A percentile compares a stretch with the other conserved stretches of the same genome.
Conservation (phyloP, 371 early-diverging fungal species). For the Thermomucor indicae-seudaticae region DNA sequence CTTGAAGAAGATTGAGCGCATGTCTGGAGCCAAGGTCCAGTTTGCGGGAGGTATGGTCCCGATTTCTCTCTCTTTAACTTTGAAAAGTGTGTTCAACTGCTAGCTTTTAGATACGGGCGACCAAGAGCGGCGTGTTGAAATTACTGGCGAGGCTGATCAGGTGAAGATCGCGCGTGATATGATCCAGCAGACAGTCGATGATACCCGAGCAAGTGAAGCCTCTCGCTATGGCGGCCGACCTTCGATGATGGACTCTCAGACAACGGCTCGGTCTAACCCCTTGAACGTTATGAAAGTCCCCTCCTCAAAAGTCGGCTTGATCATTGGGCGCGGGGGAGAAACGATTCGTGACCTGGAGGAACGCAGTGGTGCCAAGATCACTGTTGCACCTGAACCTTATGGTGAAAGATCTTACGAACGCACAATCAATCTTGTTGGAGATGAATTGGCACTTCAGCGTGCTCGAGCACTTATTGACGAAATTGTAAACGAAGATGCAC, state of each 20-base stretch:
- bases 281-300: conserved; percentile 71
- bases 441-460: conserved; percentile 62
- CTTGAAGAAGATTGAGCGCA: conserved; percentile 73
- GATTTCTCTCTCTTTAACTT: neutral
- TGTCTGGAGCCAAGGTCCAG: conserved; percentile 68
- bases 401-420: conserved; percentile 54
- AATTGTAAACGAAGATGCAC: conserved; percentile 48
- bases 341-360: conserved; percentile 83
- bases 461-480: conserved; percentile 80
- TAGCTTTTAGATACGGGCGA: conserved; percentile 30
- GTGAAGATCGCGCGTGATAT: conserved; percentile 60
- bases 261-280: neutral
- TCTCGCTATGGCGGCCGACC: conserved; percentile 7
- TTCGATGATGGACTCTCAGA: neutral
- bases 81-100: neutral
- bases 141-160: conserved; percentile 59
- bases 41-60: conserved; percentile 54
- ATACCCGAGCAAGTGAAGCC: conserved; percentile 31
- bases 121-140: conserved; percentile 58
- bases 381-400: conserved; percentile 68
- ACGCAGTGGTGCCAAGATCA: conserved; percentile 77
- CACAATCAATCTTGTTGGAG: conserved; percentile 68
- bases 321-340: conserved; percentile 90
- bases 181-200: conserved; percentile 52
- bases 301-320: conserved; percentile 73